Conservation (phyloP, 352 stramenopile genomes). For the Globisporangium spiculum region DNA sequence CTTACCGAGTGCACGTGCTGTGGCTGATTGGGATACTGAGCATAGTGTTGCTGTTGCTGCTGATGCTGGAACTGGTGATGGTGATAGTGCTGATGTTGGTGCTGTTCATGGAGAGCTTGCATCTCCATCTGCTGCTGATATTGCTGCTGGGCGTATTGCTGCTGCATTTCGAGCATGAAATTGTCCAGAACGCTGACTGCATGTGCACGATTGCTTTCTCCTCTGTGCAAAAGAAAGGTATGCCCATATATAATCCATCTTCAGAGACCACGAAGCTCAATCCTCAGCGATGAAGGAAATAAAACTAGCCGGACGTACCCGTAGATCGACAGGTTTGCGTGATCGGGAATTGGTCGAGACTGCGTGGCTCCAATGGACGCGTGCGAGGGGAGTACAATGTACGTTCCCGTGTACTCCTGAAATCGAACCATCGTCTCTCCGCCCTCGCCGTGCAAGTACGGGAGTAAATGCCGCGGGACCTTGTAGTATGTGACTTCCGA, state of each 20-base stretch:
- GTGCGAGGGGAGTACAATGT: constrained; percentile 63
- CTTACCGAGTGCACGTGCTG: constrained; percentile 16
- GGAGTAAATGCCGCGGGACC: constrained; percentile 59
- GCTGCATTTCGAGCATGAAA: constrained; percentile 60
- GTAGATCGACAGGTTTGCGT: constrained; percentile 70
- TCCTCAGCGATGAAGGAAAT: too few relatives aligned
- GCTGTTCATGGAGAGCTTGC: constrained; percentile 21
- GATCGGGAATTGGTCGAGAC: constrained; percentile 20
- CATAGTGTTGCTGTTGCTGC: constrained; percentile 20
- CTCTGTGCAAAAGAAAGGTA: constrained; percentile 14
- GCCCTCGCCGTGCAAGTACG: constrained; percentile 62
- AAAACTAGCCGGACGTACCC: constrained; percentile 31
- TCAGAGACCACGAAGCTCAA: background rate
- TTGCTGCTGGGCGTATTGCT: constrained; percentile 38
- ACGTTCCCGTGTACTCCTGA: constrained; percentile 72
- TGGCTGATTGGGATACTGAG: constrained; percentile 20
- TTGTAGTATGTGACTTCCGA: constrained; percentile 79
- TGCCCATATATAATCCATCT: too few relatives aligned
- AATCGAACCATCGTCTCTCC: constrained; percentile 75
- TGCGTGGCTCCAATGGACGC: constrained; percentile 13
- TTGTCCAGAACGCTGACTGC: constrained; percentile 58
- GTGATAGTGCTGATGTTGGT: constrained; percentile 24
- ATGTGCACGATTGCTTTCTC: constrained; percentile 44
- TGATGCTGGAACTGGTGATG: constrained; percentile 28
- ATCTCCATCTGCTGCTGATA: constrained; percentile 37